Evolutionary conservation across 495 filamentous ascomycete genomes (phyloP).

Genomic region (Annulohypoxylon maeteangense): DNA sequence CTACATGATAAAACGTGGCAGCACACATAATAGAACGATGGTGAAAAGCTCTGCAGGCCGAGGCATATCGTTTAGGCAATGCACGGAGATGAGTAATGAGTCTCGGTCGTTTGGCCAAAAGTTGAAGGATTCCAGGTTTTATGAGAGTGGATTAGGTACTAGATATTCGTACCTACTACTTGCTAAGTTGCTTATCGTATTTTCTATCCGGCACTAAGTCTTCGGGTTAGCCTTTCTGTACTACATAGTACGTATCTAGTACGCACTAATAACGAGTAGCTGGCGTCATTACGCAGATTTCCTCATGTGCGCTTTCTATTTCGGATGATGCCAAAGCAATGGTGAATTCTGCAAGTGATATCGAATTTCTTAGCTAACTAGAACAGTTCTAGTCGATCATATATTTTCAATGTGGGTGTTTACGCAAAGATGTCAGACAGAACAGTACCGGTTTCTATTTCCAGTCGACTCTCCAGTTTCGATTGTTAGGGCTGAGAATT

Average conservation of each 20-base stretch:
- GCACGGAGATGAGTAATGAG: conserved; percentile 26
- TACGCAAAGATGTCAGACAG: not conserved
- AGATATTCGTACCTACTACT: not conserved
- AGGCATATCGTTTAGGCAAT: not conserved
- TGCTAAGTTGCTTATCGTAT: no score
- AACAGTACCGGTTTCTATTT: not conserved
- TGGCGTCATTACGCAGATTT: conserved; percentile 25
- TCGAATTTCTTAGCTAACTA: not conserved
- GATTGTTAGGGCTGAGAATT: not conserved
- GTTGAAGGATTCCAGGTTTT: conserved; percentile 5
- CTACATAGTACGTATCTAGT: not conserved
- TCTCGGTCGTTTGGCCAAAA: conserved; percentile 16
- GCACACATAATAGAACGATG: not conserved
- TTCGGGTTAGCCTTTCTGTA: conserved; percentile 21
- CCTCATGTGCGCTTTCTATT: not conserved
- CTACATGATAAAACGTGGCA: not conserved
- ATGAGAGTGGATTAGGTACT: not conserved
- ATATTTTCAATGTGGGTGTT: not conserved
- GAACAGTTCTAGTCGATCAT: not conserved
- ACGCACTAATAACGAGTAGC: not conserved
- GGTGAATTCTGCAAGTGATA: not conserved
- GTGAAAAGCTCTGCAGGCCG: not conserved
- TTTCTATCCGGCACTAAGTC: conserved; percentile 12
- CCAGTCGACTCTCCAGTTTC: not conserved
- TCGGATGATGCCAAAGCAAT: not conserved